phyloP scores from a whole-genome alignment of 2,329 filamentous ascomycete species.

The Tolypocladium guangdongense region DNA sequence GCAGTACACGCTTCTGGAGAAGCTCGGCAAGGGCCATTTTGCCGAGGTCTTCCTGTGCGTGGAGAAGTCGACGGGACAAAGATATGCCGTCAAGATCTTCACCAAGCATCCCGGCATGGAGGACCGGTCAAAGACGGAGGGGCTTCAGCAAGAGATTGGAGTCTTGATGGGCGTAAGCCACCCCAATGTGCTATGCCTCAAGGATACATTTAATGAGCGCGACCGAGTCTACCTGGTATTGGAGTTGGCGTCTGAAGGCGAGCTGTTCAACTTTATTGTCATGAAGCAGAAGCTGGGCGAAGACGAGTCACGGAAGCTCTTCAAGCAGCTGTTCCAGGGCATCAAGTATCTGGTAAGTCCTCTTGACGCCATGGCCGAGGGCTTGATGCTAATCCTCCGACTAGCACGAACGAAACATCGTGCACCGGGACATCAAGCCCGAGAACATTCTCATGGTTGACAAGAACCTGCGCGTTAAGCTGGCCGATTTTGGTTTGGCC shows the following conservation, averaged over 20 bases:
- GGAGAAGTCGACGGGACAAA: constrained; percentile 70
- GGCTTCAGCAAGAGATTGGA: constrained; percentile 88
- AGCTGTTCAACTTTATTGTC: constrained; percentile 92
- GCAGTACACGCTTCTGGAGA: constrained; percentile 74
- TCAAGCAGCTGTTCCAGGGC: constrained; percentile 83
- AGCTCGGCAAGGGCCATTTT: constrained; percentile 90
- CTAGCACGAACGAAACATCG: constrained; percentile 92
- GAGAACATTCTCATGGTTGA: constrained; percentile 90
- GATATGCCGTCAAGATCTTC: constrained; percentile 91
- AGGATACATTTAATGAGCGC: constrained; percentile 87
- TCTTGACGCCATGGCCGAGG: not conserved
- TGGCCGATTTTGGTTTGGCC: constrained; percentile 92
- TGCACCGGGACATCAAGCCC: constrained; percentile 95
- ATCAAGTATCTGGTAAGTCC: constrained; percentile 81
- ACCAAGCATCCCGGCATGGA: constrained; percentile 74
- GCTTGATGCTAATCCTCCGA: not conserved
- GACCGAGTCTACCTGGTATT: constrained; percentile 86
- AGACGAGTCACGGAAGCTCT: constrained; percentile 73
- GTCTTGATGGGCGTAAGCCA: constrained; percentile 97
- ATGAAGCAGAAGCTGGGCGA: constrained; percentile 83
- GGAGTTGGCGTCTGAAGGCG: constrained; percentile 83
- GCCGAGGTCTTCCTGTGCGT: constrained; percentile 87
- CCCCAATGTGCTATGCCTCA: constrained; percentile 82
- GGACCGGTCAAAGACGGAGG: constrained; percentile 73
- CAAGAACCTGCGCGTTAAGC: constrained; percentile 74